Base-by-base conservation (phyloP, 352 stramenopile genomes). In the Phytophthora boehmeriae region DNA sequence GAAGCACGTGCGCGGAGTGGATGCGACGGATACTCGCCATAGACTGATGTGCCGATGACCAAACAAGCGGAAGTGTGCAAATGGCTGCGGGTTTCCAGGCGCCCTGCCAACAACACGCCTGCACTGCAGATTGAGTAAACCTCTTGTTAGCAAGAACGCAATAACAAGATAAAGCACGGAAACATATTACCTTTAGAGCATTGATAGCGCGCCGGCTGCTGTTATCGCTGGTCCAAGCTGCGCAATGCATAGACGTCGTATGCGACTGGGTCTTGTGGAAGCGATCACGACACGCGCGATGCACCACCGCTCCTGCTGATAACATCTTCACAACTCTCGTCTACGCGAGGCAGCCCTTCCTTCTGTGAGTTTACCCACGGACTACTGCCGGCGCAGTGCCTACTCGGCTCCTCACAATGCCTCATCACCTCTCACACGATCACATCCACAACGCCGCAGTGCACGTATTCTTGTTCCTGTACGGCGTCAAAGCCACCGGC, bases 1-100 rank as follows among this genome's bases (percentile, higher is more conserved):
- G 11, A 50, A 50, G 10, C 39, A 50, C 17, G 28, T 59, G 4
- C 38, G 25, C 5, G 48, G 35, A 36, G 48, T 55, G 48, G 28
- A 45, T 23, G 17, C 25, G 13, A 32, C 30, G 19, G 34, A 55
- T 20, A 23, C 17, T n/a, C 48, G 35, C 8, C 28, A 46, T 22
- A 55, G 30, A 34, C 20, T 55, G 48, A 34, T 36, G 19, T 36
- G 35, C 19, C 48, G 19, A 44, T 32, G 48, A 34, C 32, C 32
- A 38, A 38, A 38, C 32, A 38, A 38, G 32, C 32, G 32, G 8
- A 38, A 38, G n/a, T n/a, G n/a, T 38, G 32, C 8, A 14, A 38
- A 38, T 38, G 32, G 32, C 32, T 38, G 32, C 13, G 32, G 32
- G 32, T 38, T 38, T 38, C 32, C 8, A 13, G 32, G 32, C 32